Evolutionary conservation across 768 basidiomycete species (phyloP), one percentile per base, ranked within the genome.

Genomic region (Jaapia argillacea): DNA sequence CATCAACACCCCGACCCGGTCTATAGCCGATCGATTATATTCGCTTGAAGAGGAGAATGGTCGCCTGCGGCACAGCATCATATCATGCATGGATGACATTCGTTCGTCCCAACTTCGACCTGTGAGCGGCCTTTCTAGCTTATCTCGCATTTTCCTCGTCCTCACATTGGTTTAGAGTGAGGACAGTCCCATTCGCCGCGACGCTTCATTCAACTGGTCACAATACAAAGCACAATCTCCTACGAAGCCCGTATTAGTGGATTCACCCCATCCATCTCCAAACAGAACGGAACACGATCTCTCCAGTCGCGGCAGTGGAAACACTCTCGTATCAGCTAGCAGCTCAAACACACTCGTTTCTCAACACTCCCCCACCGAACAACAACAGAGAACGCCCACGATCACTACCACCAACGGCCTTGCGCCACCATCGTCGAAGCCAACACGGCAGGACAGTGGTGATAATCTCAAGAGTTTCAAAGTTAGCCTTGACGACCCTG

Each of bases 401-500:
- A 16, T 10, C 28, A 33, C 10, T 33, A 44, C 24, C 35, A 36
- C 37, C 37, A 21, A 24, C 28, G 28, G 10, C 10, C 28, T 33
- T 16, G 16, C 16, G 16, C 28, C 28, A 10, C 10, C 28, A 33
- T 61, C 69, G 3, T 77, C 75, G 51, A 54, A 54, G n/a, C 68
- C 75, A 0, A 60, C 63, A 16, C 68, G 77, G 24, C 78, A 81
- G 54, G 84, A 87, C 33, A 85, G 77, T 51, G 59, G 68, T 7
- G 72, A 80, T 54, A 89, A 87, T 52, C 70, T 89, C 49, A 90
- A 93, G 67, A 89, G 85, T 55, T 98, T 99, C 77, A 91, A 94
- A 62, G 94, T 99, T 47, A 96, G 88, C 51, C 61, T 99, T 45
- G 94, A 98, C 43, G 96, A 99, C 59, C 96, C 96, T 0, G 96